Base-by-base conservation (phyloP, 805 yeast genomes). In the Kuraishia ogatae region DNA sequence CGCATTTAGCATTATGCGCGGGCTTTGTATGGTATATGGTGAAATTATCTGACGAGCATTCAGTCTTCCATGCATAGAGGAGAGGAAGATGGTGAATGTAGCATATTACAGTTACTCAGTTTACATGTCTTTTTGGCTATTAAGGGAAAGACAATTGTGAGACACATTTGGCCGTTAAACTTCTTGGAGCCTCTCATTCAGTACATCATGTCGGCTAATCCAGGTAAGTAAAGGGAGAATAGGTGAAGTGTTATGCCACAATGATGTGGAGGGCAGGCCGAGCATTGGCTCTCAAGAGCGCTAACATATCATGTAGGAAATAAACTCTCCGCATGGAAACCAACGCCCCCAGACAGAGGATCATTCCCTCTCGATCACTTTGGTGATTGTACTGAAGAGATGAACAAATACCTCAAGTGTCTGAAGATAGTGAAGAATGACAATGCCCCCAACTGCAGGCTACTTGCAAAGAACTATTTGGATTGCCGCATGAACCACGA, bases 261-360 rank as follows among this genome's bases (percentile, higher is more conserved):
- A 5, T n/a, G n/a, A n/a, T 26, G 29, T 26, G 43, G 43, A 35
- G 43, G n/a, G 35, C 35, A 28, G 43, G n/a, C 13, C 17, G 7
- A 3, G 43, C n/a, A 26, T 26, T 26, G 29, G 10, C 29, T 26
- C 29, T 26, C 29, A 6, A 48, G 20, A 20, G 24, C 19, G 22
- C 49, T 46, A 46, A 22, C 49, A 22, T 10, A 21, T 10, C 29
- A 2, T 7, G 10, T 35, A 52, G 53, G 53, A n/a, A 52, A 52
- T 29, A 39, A 21, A 17, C 21, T 52, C 7, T n/a, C 39, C 11
- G 50, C 53, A 28, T 52, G 53, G 53, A 52, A 52, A 21, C 97
- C 97, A 10, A 86, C 93, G 0, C 97, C 99, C 22, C 99, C 99
- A 1, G 97, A 93, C 60, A 75, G 97, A 61, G 99, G 99, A 0